phyloP scores from a whole-genome alignment of 768 basidiomycete species.

The Boletus subcaerulescens region DNA sequence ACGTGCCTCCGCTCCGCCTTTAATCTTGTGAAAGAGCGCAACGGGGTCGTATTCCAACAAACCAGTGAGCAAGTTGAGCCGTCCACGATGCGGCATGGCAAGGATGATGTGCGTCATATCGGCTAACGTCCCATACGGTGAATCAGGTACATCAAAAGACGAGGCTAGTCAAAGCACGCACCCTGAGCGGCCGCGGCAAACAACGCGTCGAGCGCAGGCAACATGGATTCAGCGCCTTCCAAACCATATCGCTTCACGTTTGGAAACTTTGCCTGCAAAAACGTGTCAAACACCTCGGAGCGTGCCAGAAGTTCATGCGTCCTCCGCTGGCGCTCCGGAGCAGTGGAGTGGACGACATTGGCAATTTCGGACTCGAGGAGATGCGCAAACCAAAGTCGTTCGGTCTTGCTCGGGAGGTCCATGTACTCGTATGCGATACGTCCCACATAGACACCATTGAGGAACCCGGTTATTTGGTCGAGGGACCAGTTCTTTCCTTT shows the following conservation, averaged over 20 bases:
- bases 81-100: constrained; percentile 86
- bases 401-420: constrained; percentile 84
- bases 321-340: constrained; percentile 45
- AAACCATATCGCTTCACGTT: constrained; percentile 85
- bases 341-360: constrained; percentile 28
- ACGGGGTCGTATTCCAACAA: constrained; percentile 65
- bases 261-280: constrained; percentile 85
- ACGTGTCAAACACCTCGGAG: constrained; percentile 82
- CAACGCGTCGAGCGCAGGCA: constrained; percentile 79
- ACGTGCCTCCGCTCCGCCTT: constrained; percentile 62
- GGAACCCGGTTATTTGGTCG: constrained; percentile 63
- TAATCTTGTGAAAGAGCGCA: constrained; percentile 84
- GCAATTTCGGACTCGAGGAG: constrained; percentile 60
- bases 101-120: constrained; percentile 72
- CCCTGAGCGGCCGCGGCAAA: constrained; percentile 66
- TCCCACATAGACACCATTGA: constrained; percentile 75
- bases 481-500: constrained; percentile 57
- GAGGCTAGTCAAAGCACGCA: constrained; percentile 20
- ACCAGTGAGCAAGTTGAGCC: constrained; percentile 81
- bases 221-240: constrained; percentile 93
- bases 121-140: constrained; percentile 34
- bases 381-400: constrained; percentile 87
- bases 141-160: not conserved
- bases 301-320: constrained; percentile 67
- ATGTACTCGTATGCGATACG: constrained; percentile 91